Percentiles rank a stretch among this genome's conserved stretches.
phyloP scores from a whole-genome alignment of 768 basidiomycete species.

The Tricholoma flavovirens region DNA sequence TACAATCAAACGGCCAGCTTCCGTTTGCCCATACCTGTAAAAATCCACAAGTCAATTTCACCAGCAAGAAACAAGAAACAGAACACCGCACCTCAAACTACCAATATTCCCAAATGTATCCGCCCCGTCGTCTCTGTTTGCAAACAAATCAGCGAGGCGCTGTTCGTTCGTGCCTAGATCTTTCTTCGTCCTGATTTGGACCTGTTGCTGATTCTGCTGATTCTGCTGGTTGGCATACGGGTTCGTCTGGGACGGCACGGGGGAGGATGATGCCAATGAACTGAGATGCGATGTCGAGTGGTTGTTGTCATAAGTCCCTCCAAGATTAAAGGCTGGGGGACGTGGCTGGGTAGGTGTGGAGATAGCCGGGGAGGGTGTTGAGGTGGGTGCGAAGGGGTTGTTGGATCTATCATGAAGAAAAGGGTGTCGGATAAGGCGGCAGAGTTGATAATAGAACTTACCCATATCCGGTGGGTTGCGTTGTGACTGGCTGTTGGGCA shows the following conservation, averaged over 20 bases:
- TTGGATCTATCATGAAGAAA: conserved; percentile 60
- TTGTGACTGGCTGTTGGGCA: conserved; percentile 36
- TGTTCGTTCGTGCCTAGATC: conserved; percentile 58
- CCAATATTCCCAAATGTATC: conserved; percentile 97
- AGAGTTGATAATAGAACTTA: conserved; percentile 25
- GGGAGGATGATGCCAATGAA: conserved; percentile 32
- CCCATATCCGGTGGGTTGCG: conserved; percentile 77
- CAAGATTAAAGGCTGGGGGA: conserved; percentile 60
- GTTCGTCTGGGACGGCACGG: conserved; percentile 31
- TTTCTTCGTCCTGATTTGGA: conserved; percentile 38
- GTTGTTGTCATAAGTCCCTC: conserved; percentile 61
- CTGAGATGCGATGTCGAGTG: conserved; percentile 42
- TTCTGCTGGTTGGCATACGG: conserved; percentile 21
- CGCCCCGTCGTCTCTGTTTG: conserved; percentile 84
- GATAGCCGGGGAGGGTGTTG: conserved; percentile 28
- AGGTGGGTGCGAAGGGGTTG: conserved; percentile 82
- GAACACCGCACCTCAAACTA: conserved; percentile 47
- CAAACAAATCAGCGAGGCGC: conserved; percentile 76
- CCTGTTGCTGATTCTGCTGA: conserved; percentile 22
- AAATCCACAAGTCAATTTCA: neutral
- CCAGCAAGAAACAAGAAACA: conserved; percentile 1
- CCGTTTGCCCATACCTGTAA: conserved; percentile 52
- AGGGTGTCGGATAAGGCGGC: conserved; percentile 8
- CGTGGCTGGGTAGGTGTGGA: conserved; percentile 20
- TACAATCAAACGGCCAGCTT: conserved; percentile 41